Conservation (phyloP, 2,329 filamentous ascomycete species). For the Scedosporium aurantiacum region DNA sequence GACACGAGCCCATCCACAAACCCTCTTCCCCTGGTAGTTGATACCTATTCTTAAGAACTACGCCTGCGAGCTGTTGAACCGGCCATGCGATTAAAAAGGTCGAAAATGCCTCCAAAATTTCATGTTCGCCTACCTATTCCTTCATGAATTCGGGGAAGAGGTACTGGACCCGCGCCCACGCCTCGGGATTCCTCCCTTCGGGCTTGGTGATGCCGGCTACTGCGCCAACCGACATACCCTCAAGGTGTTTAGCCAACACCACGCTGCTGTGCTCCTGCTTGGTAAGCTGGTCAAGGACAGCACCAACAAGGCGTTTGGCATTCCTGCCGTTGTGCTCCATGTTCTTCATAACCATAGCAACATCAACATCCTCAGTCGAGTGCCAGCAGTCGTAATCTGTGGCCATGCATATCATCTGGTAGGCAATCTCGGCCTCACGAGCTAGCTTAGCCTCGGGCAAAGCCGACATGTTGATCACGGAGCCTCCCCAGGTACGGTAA, state of each 20-base stretch:
- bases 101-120: not conserved
- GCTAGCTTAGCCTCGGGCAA: conserved; percentile 94
- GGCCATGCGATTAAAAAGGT: not conserved
- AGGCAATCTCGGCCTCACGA: conserved; percentile 88
- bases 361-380: conserved; percentile 70
- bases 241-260: conserved; percentile 71
- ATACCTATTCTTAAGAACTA: not conserved
- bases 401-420: conserved; percentile 98
- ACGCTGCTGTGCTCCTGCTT: conserved; percentile 66
- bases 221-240: conserved; percentile 64
- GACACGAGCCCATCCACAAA: not conserved
- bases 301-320: conserved; percentile 72
- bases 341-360: conserved; percentile 93
- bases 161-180: conserved; percentile 70
- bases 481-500: conserved; percentile 88
- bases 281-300: conserved; percentile 75
- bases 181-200: conserved; percentile 60
- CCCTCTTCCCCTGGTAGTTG: not conserved
- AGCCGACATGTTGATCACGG: conserved; percentile 96
- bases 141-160: conserved; percentile 73
- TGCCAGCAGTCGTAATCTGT: conserved; percentile 99
- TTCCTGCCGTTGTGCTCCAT: conserved; percentile 92
- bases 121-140: not conserved
- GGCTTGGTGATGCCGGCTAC: conserved; percentile 74
- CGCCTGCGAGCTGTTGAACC: not conserved